Base-by-base conservation (phyloP, 2,329 filamentous ascomycete species). In the Pezicula rhizophila region DNA sequence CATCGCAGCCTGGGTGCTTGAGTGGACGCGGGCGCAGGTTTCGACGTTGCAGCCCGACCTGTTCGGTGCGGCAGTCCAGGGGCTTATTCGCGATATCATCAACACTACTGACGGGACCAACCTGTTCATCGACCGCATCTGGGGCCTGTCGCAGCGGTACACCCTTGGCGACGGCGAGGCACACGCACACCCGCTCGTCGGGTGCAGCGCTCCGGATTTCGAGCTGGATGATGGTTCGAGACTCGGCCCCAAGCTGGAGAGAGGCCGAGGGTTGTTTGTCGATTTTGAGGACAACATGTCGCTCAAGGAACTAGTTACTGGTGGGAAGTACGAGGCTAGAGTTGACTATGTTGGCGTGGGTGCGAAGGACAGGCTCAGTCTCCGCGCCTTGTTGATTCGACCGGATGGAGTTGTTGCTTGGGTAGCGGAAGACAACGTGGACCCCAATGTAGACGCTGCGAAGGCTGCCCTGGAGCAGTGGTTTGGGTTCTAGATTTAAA, bases 21-120 rank as follows among this genome's bases (percentile, higher is more conserved):
- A 68, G 12, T 69, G 65, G 67, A 66, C 67, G 40, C 64, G 67
- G 18, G 64, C 67, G 8, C 68, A 71, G 48, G 59, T 65, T 20
- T 46, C 57, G 26, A 56, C 62, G 7, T 49, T 70, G 41, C 48
- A 57, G 46, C 64, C 66, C 3, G 60, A 61, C 23, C 49, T 52
- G 3, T 59, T 60, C 42, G 61, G 60, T 15, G 45, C 43, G 10
- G 66, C 58, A 48, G 57, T 64, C 8, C 58, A 57, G 23, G 46
- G 51, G 18, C 44, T 67, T 41, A 47, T 67, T 2, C 49, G 42
- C 14, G 58, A 64, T 10, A 34, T 67, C 11, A 52, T 67, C 17
- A 35, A 50, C 20, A 66, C 64, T 0, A 49, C 45, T 31, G 64
- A 67, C 46, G 65, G 64, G 0, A 53, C 56, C 14, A 66, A 60